Conservation (phyloP, 1,284 basidiomycete genomes). For the Microbotryum lychnidis-dioicae region DNA sequence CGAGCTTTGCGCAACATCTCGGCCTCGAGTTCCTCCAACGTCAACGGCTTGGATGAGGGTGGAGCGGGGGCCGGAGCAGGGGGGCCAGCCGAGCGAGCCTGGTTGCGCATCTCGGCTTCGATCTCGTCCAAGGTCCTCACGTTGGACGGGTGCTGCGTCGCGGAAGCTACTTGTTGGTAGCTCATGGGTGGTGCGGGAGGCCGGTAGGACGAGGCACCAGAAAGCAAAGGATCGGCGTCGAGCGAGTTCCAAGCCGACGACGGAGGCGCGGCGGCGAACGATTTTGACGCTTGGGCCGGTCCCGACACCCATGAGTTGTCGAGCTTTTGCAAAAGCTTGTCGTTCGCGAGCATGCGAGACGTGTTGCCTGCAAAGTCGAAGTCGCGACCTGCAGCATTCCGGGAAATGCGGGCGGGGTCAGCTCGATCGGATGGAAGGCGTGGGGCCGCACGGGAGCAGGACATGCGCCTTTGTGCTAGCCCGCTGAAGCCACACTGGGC, state of each 20-base stretch:
- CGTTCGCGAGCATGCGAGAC: slow-evolving; percentile 37
- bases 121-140: slow-evolving; percentile 40
- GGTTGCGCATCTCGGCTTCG: slow-evolving; percentile 39
- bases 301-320: not conserved
- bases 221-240: slow-evolving; percentile 31
- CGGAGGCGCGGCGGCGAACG: not conserved
- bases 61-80: slow-evolving; percentile 34
- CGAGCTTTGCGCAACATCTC: slow-evolving; percentile 53
- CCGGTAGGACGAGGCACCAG: not conserved
- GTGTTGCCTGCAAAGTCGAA: slow-evolving; percentile 66
- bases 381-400: slow-evolving; percentile 59
- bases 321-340: slow-evolving; percentile 21
- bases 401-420: not conserved
- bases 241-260: slow-evolving; percentile 30
- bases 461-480: too few relatives aligned
- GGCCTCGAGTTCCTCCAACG: slow-evolving; percentile 86
- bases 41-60: slow-evolving; percentile 47
- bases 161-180: slow-evolving; percentile 17
- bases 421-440: not conserved
- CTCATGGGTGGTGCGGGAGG: slow-evolving; percentile 10
- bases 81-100: slow-evolving; percentile 17
- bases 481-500: too few relatives aligned
- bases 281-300: not conserved
- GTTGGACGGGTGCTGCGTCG: slow-evolving; percentile 10
- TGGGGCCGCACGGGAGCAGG: not conserved